phyloP scores from a whole-genome alignment of 441 rosid genomes.

The Erodium moschatum region DNA sequence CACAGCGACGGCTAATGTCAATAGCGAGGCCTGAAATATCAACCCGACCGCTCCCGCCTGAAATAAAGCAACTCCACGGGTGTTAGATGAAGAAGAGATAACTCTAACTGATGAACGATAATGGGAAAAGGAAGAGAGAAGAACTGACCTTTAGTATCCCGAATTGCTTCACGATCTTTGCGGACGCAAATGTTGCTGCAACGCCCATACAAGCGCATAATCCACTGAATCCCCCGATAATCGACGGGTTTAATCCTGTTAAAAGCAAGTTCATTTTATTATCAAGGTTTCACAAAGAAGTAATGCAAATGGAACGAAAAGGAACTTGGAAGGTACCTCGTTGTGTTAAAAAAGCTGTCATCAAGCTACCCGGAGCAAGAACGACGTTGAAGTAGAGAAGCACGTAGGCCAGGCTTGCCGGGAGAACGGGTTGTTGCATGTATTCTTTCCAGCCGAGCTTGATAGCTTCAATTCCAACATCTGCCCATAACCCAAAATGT shows the following conservation, averaged over 20 bases:
- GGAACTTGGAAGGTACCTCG: constrained; percentile 38
- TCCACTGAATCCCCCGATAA: constrained; percentile 83
- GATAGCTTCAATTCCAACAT: constrained; percentile 57
- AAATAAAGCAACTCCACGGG: neutral
- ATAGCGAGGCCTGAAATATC: constrained; percentile 74
- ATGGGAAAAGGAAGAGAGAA: no score
- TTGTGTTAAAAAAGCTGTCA: constrained; percentile 91
- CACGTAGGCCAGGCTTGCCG: constrained; percentile 88
- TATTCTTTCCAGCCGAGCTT: constrained; percentile 94
- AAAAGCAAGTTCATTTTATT: constrained; percentile 14
- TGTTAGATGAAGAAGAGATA: no score
- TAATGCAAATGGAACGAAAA: neutral
- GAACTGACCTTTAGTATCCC: constrained; percentile 61
- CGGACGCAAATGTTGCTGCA: constrained; percentile 73
- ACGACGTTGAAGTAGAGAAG: constrained; percentile 77
- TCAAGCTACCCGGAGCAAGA: constrained; percentile 82
- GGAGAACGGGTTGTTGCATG: constrained; percentile 80
- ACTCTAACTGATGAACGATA: no score
- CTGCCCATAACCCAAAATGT: constrained; percentile 12
- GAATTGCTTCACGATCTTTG: constrained; percentile 54
- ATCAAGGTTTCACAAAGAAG: neutral
- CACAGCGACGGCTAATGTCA: constrained; percentile 58
- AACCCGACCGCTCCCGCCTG: constrained; percentile 92
- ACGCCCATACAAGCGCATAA: constrained; percentile 87
- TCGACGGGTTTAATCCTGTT: constrained; percentile 71